phyloP scores from a whole-genome alignment of 1,139 yeast genomes.

The Taphrina communis region DNA sequence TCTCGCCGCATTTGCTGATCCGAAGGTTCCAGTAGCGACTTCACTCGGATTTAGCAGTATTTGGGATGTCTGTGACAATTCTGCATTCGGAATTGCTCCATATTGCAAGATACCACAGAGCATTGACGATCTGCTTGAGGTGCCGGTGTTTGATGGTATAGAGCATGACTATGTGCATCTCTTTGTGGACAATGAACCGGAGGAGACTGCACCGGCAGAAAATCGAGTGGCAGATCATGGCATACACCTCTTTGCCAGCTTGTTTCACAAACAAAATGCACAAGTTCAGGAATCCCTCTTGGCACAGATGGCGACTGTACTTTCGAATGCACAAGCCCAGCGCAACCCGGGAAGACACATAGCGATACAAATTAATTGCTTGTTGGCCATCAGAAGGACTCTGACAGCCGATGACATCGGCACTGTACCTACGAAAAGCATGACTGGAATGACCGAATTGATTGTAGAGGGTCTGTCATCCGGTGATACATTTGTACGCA shows the following conservation, averaged over 20 bases:
- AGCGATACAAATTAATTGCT: conserved; percentile 66
- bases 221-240: conserved; percentile 72
- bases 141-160: conserved; percentile 43
- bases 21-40: conserved; percentile 49
- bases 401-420: conserved; percentile 20
- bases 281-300: conserved; percentile 85
- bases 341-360: conserved; percentile 49
- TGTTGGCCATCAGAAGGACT: conserved; percentile 60
- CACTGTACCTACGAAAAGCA: conserved; percentile 14
- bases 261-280: conserved; percentile 74
- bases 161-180: conserved; percentile 47
- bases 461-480: conserved; percentile 52
- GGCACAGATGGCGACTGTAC: conserved; percentile 72
- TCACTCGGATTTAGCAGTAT: conserved; percentile 52
- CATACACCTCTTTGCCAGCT: conserved; percentile 71
- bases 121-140: conserved; percentile 40
- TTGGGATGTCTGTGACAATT: conserved; percentile 47
- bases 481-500: conserved; percentile 50
- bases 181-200: conserved; percentile 17
- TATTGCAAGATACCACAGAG: conserved; percentile 2
- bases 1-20: conserved; percentile 52
- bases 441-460: conserved; percentile 62
- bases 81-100: conserved; percentile 34
- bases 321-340: conserved; percentile 50
- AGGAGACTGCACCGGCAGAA: conserved; percentile 44